Conservation (phyloP, 1,139 yeast genomes). For the Kazachstania sp. region DNA sequence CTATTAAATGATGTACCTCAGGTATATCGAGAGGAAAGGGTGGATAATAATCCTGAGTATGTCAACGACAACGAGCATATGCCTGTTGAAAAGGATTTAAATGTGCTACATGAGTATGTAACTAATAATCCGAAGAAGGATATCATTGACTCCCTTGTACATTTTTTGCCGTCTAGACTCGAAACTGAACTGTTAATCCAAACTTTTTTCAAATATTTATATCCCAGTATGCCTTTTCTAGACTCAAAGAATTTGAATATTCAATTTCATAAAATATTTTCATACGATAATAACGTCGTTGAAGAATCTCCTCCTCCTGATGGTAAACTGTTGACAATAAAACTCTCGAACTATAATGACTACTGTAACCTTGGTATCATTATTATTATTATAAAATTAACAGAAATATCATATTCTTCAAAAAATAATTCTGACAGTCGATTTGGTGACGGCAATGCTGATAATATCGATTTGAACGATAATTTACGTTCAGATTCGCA, state of each 20-base stretch:
- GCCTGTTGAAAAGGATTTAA: background rate
- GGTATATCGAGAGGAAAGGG: no score
- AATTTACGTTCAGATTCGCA: background rate
- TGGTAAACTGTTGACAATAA: background rate
- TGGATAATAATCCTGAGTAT: no score
- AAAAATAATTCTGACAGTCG: background rate
- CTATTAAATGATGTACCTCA: background rate
- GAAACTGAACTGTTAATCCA: background rate
- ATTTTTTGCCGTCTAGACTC: background rate
- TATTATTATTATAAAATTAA: background rate
- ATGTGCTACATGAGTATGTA: background rate
- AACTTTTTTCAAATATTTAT: slow-evolving; percentile 1
- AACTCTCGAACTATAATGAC: slow-evolving; percentile 1
- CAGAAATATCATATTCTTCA: background rate
- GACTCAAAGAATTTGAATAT: slow-evolving; percentile 1
- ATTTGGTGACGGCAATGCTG: background rate
- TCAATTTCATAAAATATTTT: slow-evolving; percentile 1
- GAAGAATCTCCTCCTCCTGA: background rate
- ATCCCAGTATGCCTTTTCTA: slow-evolving; percentile 3
- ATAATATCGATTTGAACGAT: background rate
- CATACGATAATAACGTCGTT: background rate
- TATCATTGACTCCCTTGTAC: background rate
- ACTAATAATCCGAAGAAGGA: background rate
- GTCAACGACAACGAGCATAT: no score
- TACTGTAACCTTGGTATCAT: slow-evolving; percentile 3